phyloP scores from a whole-genome alignment of 1,284 basidiomycete genomes.

The Ganoderma resinaceum region DNA sequence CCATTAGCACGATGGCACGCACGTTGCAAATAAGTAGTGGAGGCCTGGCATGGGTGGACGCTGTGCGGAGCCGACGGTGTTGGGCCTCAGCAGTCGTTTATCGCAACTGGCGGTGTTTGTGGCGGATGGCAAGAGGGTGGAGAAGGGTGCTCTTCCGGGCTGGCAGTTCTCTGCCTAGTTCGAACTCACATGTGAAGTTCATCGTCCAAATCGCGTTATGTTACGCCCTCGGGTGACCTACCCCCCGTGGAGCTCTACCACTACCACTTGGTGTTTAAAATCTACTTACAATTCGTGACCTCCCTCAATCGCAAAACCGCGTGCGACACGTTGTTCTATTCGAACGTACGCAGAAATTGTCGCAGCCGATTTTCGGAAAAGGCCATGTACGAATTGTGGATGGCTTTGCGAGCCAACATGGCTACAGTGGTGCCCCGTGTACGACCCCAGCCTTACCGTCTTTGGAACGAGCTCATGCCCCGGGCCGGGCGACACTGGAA shows the following conservation, averaged over 20 bases:
- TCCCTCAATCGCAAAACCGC: no score
- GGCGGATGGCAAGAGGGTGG: not conserved
- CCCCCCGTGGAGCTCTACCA: no score
- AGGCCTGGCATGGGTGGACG: not conserved
- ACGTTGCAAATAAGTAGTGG: not conserved
- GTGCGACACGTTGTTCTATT: no score
- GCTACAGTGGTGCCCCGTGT: no score
- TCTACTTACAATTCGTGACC: no score
- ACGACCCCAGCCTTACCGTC: not conserved
- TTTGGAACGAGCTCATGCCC: not conserved
- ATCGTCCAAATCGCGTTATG: not conserved
- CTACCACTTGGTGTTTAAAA: no score
- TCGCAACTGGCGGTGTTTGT: not conserved
- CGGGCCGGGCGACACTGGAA: not conserved
- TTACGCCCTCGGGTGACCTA: not conserved
- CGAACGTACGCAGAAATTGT: no score
- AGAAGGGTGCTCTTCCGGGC: not conserved
- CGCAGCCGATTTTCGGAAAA: no score
- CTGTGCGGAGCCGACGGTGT: not conserved
- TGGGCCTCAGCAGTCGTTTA: not conserved
- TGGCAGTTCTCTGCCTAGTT: not conserved
- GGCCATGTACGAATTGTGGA: no score
- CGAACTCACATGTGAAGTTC: not conserved
- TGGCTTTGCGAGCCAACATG: no score
- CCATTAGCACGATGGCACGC: not conserved